Base-by-base conservation (phyloP, 2,329 filamentous ascomycete species). In the Fusarium sp. region DNA sequence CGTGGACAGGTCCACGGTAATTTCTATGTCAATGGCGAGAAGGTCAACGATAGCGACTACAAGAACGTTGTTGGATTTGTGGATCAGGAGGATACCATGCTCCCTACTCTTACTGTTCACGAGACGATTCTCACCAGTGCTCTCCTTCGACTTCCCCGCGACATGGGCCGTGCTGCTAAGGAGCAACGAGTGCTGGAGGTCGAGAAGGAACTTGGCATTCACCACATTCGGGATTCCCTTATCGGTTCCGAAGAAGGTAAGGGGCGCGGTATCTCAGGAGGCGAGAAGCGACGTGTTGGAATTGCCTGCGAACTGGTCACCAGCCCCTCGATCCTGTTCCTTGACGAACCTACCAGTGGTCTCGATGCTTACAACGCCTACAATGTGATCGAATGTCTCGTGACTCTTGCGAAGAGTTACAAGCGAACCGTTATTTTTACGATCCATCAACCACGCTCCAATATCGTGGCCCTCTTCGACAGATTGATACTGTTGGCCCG, bases 251-350 rank as follows among this genome's bases (percentile, higher is more conserved):
- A 97, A 80, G 96, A 99, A 81, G 93, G 93, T 52, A 94, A 91
- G 65, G 94, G 94, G 12, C 92, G 96, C 64, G 97, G 97, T 31
- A 97, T 99, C 56, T 99, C 96, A 57, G 96, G 96, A 53, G 96
- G 96, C 69, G 96, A 99, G 81, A 98, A 98, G 81, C 89, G 96
- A 69, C 90, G 96, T 75, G 96, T 99, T 49, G 94, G 94, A 47
- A 99, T 99, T 75, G 96, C 97, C 47, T 99, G 97, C 79, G 96
- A 99, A 77, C 87, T 99, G 56, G 96, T 99, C 62, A 99, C 96
- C 7, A 97, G 94, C 74, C 96, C 96, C 5, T 97, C 94, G 63
- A 97, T 99, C 68, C 87, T 99, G 20, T 98, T 99, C 83, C 85
- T 99, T 57, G 96, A 99, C 76, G 96, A 99, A 76, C 96, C 96